Percentiles rank a stretch among this genome's conserved stretches.
Evolutionary conservation across 2,329 filamentous ascomycete genomes (phyloP).

Genomic region (Xylariaceae sp.): DNA sequence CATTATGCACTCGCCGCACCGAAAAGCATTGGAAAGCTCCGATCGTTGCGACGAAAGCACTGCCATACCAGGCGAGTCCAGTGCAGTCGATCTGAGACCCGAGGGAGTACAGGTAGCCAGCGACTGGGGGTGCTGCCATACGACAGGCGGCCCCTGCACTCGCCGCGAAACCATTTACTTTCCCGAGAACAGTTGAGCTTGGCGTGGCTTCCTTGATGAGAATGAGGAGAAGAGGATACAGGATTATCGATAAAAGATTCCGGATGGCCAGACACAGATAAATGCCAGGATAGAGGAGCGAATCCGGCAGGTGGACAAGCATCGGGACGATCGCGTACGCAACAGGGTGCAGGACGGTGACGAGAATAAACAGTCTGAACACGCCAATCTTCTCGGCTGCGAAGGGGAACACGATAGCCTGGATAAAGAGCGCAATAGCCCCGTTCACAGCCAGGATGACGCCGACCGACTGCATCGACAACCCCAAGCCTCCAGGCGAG

Average conservation of each 20-base stretch:
- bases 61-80: conserved; percentile 57
- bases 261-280: conserved; percentile 50
- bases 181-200: conserved; percentile 47
- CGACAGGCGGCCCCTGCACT: conserved; percentile 59
- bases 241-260: conserved; percentile 53
- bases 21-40: conserved; percentile 55
- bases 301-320: conserved; percentile 47
- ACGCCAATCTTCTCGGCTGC: conserved; percentile 52
- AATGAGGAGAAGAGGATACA: conserved; percentile 61
- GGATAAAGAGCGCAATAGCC: conserved; percentile 50
- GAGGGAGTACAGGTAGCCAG: conserved; percentile 55
- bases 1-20: conserved; percentile 29
- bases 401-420: conserved; percentile 53
- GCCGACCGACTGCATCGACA: conserved; percentile 55
- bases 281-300: conserved; percentile 46
- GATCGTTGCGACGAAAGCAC: conserved; percentile 45
- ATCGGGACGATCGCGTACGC: conserved; percentile 53
- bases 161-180: conserved; percentile 59
- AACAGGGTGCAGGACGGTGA: conserved; percentile 53
- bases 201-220: conserved; percentile 61
- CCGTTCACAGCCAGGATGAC: conserved; percentile 54
- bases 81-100: conserved; percentile 52
- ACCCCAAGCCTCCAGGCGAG: conserved; percentile 54
- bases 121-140: conserved; percentile 58
- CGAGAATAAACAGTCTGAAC: conserved; percentile 49